Conservation (phyloP, 331 rosid species). For the Rosa hybrid region DNA sequence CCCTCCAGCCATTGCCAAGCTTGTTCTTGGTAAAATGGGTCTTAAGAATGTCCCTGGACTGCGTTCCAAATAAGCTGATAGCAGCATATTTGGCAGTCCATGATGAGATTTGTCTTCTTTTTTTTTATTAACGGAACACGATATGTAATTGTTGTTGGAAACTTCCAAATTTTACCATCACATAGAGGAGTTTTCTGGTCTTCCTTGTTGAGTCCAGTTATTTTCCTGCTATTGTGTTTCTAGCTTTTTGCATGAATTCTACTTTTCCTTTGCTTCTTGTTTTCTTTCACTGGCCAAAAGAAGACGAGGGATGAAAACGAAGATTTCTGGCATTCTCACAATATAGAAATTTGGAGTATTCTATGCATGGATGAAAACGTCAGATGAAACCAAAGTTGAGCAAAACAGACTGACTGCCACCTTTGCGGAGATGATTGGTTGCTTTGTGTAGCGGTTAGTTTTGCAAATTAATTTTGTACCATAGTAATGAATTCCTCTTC, state of each 20-base stretch:
- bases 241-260: neutral
- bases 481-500: too few species aligned
- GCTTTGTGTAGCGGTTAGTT: too few species aligned
- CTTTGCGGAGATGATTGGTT: too few species aligned
- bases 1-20: conserved; percentile 81
- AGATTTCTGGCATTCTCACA: too few species aligned
- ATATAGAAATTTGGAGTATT: too few species aligned
- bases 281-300: neutral
- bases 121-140: neutral
- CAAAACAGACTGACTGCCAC: too few species aligned
- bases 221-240: too few species aligned
- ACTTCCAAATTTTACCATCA: neutral
- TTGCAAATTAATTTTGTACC: too few species aligned
- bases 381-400: too few species aligned
- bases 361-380: too few species aligned
- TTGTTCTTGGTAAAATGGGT: conserved; percentile 92
- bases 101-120: neutral
- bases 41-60: conserved; percentile 77
- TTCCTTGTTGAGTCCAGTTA: too few species aligned
- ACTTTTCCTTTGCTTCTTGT: neutral
- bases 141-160: neutral
- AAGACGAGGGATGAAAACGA: too few species aligned
- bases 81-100: neutral
- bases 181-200: neutral
- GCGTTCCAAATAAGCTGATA: conserved; percentile 60